Base-by-base conservation (phyloP, 2,329 filamentous ascomycete genomes). In the Drechslerella coelobrocha region DNA sequence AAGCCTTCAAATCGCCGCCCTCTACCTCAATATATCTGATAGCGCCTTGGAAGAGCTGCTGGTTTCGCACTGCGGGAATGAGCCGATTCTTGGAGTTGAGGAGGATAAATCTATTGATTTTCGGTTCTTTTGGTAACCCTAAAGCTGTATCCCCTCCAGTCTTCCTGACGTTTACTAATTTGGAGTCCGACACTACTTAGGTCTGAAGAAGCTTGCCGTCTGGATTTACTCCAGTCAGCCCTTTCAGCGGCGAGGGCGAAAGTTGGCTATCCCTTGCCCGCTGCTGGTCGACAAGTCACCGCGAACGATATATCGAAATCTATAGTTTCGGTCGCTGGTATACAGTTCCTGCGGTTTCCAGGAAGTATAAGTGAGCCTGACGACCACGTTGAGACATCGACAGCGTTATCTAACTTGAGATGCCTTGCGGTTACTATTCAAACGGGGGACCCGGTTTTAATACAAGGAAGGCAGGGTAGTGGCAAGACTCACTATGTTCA, bases 401-500 rank as follows among this genome's bases (percentile, higher is more conserved):
- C 91, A 0, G 91, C 92, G 0, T 80, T 84, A 29, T 78, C 78
- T 8, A 99, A 97, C 74, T 81, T 96, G 37, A 84, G 86, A 75
- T 82, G 79, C 9, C 83, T 97, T 61, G 89, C 90, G 1, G 79
- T 80, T 26, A 84, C 88, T 50, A 81, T 99, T 27, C 87, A 89
- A 47, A 82, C 82, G 2, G 78, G 85, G 0, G 86, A 87, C 0
- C 91, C 95, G 0, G 83, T 97, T 34, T 82, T 99, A 19, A 83
- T 99, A 2, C 86, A 91, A 73, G 94, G 94, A 0, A 82, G 90
- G 12, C 86, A 93, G 6, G 93, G 95, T 19, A 89, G 89, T 29
- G 94, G 94, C 54, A 99, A 99, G 81, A 97, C 94, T 0, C 87
- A 90, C 0, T 80, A 96, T 19, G 86, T 95, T 12, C 89, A 91